Evolutionary conservation across 2,329 filamentous ascomycete species (phyloP).

Genomic region (Xylariaceae sp.): DNA sequence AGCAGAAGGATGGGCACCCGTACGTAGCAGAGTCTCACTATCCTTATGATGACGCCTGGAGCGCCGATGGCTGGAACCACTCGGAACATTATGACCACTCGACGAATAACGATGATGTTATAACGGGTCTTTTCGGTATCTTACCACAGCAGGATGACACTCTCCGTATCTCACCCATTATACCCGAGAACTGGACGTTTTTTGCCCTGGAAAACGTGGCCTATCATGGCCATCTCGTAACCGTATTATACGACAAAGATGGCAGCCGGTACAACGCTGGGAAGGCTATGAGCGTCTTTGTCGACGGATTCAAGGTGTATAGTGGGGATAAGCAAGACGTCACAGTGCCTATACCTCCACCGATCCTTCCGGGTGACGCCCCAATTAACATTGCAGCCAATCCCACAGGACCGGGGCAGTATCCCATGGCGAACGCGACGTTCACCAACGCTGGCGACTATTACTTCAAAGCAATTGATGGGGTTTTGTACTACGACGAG

Average conservation of each 20-base stretch:
- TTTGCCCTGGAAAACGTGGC: conserved; percentile 38
- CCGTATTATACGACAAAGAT: conserved; percentile 35
- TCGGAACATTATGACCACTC: conserved; percentile 41
- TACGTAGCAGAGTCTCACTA: conserved; percentile 41
- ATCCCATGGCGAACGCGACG: conserved; percentile 31
- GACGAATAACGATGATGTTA: conserved; percentile 39
- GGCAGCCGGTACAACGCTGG: conserved; percentile 32
- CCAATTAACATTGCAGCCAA: conserved; percentile 39
- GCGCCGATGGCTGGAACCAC: conserved; percentile 32
- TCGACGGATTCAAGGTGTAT: conserved; percentile 30
- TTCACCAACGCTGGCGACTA: conserved; percentile 30
- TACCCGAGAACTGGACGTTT: conserved; percentile 32
- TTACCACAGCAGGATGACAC: conserved; percentile 33
- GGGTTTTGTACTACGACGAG: conserved; percentile 35
- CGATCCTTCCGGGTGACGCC: conserved; percentile 13
- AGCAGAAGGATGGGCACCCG: conserved; percentile 36
- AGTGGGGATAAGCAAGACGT: conserved; percentile 12
- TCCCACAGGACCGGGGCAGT: conserved; percentile 27
- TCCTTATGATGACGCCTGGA: conserved; percentile 32
- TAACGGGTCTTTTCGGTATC: conserved; percentile 39
- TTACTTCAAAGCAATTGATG: conserved; percentile 36
- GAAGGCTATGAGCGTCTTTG: conserved; percentile 32
- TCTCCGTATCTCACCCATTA: conserved; percentile 34
- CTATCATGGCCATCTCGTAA: conserved; percentile 38
- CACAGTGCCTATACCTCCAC: conserved; percentile 13